These are phyloP conservation scores for Lenzites betulinus DNA, from an alignment of 768 basidiomycete species.

Conservation along the genomic window DNA sequence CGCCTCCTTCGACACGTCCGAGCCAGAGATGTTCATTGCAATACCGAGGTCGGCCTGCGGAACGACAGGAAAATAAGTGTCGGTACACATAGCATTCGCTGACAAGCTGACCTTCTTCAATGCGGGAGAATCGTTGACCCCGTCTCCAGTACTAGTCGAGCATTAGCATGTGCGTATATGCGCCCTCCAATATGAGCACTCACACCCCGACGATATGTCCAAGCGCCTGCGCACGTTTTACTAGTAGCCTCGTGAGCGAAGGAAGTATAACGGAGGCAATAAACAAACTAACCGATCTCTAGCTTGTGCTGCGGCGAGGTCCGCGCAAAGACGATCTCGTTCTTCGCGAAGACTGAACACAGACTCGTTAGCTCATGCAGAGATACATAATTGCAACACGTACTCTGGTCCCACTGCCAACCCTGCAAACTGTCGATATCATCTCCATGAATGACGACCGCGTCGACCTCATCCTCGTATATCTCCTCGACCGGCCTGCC, in stretches of 20 bases:
- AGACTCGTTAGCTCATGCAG: no score
- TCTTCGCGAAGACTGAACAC: constrained; percentile 58
- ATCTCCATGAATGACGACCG: constrained; percentile 69
- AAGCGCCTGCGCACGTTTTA: constrained; percentile 69
- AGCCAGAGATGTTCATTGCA: constrained; percentile 76
- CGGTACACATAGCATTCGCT: constrained; percentile 12
- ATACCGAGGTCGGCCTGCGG: constrained; percentile 65
- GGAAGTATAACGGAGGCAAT: background rate
- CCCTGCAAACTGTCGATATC: constrained; percentile 65
- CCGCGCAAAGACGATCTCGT: constrained; percentile 72
- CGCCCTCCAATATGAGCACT: constrained; percentile 30
- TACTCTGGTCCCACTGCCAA: constrained; percentile 77
- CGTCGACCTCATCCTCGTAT: constrained; percentile 68
- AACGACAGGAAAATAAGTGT: background rate
- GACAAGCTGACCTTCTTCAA: constrained; percentile 49
- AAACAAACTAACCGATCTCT: constrained; percentile 53
- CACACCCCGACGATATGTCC: constrained; percentile 75
- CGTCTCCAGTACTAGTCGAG: constrained; percentile 59
- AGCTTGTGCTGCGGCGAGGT: constrained; percentile 75
- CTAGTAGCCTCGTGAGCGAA: constrained; percentile 32
- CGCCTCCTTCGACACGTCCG: constrained; percentile 74
- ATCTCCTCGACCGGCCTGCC: constrained; percentile 56
- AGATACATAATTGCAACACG: no score
- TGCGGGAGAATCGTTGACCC: constrained; percentile 73
- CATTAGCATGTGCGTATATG: background rate